phyloP scores from a whole-genome alignment of 495 filamentous ascomycete species.

The Hyaloscypha variabilis region DNA sequence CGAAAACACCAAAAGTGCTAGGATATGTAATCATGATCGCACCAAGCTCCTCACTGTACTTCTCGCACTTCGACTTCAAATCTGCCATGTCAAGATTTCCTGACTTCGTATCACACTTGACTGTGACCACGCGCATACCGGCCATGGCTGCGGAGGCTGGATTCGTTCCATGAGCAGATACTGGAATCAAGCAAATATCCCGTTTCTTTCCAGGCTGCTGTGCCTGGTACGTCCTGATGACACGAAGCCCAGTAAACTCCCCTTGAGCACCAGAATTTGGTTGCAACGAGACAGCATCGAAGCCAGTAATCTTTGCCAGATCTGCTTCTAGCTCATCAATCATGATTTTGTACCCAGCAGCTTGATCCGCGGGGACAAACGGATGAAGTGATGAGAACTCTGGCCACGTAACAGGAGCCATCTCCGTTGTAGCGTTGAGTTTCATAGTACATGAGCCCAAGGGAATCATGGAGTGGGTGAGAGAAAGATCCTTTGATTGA shows the following conservation, averaged over 20 bases:
- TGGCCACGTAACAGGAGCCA: slow-evolving; percentile 84
- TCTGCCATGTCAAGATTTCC: slow-evolving; percentile 91
- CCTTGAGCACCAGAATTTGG: slow-evolving; percentile 98
- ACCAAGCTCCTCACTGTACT: slow-evolving; percentile 82
- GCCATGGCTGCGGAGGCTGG: slow-evolving; percentile 97
- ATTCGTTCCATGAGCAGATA: slow-evolving; percentile 97
- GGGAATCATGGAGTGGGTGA: slow-evolving; percentile 98
- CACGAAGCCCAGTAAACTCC: slow-evolving; percentile 91
- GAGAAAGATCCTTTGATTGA: slow-evolving; percentile 92
- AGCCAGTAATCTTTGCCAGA: slow-evolving; percentile 85
- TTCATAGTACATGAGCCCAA: slow-evolving; percentile 99
- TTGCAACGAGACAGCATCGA: slow-evolving; percentile 87
- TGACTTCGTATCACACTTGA: slow-evolving; percentile 87
- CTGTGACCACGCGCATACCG: slow-evolving; percentile 91
- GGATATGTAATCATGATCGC: slow-evolving; percentile 99
- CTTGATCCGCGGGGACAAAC: slow-evolving; percentile 65
- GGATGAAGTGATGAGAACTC: slow-evolving; percentile 90
- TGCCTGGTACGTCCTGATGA: slow-evolving; percentile 88
- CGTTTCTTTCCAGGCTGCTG: slow-evolving; percentile 64
- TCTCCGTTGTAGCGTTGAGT: slow-evolving; percentile 94
- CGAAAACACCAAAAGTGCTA: slow-evolving; percentile 95
- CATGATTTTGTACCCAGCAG: slow-evolving; percentile 69
- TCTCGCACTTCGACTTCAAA: slow-evolving; percentile 83
- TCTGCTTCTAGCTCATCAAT: slow-evolving; percentile 75
- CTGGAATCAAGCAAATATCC: slow-evolving; percentile 94